These are phyloP conservation scores for Ministeria vibrans DNA, from an alignment of 78 protist species.

Conservation along the genomic window DNA sequence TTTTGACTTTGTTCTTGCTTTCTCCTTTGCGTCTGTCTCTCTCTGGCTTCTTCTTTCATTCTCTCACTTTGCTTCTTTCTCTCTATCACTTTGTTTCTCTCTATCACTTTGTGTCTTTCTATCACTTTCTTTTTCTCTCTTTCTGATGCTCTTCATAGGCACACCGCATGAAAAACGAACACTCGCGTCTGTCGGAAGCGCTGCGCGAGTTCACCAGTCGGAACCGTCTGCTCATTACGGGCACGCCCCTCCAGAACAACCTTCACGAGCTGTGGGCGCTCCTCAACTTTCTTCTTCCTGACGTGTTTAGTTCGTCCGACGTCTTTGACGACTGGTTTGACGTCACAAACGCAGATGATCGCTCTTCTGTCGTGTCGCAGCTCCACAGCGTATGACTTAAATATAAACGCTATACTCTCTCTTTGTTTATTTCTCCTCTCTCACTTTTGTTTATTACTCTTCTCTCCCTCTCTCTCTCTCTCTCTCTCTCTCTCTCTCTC, in stretches of 20 bases:
- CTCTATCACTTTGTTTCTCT: background rate
- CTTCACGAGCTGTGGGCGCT: slow-evolving; percentile 98
- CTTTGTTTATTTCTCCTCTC: background rate
- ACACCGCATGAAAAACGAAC: slow-evolving; percentile 95
- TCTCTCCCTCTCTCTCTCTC: background rate
- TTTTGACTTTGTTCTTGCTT: background rate
- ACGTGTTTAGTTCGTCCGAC: slow-evolving; percentile 70
- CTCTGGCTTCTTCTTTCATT: background rate
- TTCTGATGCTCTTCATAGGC: background rate
- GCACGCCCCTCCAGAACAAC: slow-evolving; percentile 96
- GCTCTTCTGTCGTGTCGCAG: slow-evolving; percentile 43
- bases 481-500: background rate
- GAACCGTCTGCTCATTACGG: slow-evolving; percentile 87
- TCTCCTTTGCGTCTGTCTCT: background rate
- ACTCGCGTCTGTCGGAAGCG: slow-evolving; percentile 58
- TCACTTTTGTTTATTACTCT: too few species aligned
- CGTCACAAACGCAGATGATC: slow-evolving; percentile 35
- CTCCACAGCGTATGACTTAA: slow-evolving; percentile 67
- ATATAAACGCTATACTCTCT: background rate
- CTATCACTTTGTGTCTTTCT: background rate
- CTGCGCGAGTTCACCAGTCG: slow-evolving; percentile 50
- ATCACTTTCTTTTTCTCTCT: background rate
- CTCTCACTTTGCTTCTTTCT: background rate
- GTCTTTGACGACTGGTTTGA: slow-evolving; percentile 88
- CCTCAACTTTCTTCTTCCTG: slow-evolving; percentile 95